Evolutionary conservation across 1,139 yeast genomes (phyloP).

Genomic region (Zygosaccharomyces sapae): DNA sequence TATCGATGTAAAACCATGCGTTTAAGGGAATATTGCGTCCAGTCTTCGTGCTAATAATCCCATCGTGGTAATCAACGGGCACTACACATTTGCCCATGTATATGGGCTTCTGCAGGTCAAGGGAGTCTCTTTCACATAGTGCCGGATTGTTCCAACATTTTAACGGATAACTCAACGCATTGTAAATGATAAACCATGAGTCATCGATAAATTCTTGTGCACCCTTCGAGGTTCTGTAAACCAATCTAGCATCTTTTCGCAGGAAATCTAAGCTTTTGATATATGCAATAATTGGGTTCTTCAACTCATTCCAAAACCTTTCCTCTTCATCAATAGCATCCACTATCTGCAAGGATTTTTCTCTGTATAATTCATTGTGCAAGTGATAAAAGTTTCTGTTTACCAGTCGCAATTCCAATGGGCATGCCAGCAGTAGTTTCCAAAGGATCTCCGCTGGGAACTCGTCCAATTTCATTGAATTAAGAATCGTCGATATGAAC

Average conservation of each 20-base stretch:
- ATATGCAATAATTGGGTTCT: slow-evolving; percentile 4
- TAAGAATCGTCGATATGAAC: neutral
- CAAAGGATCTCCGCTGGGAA: slow-evolving; percentile 13
- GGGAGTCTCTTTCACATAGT: slow-evolving; percentile 6
- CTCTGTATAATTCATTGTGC: slow-evolving; percentile 13
- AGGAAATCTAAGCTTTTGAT: slow-evolving; percentile 14
- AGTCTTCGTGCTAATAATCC: neutral
- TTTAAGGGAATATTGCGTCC: slow-evolving; percentile 8
- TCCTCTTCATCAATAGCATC: neutral
- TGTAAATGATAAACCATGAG: slow-evolving; percentile 25
- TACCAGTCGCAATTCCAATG: slow-evolving; percentile 9
- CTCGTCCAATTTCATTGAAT: slow-evolving; percentile 6
- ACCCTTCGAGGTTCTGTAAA: neutral
- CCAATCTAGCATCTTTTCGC: slow-evolving; percentile 10
- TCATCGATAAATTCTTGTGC: slow-evolving; percentile 18
- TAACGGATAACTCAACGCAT: slow-evolving; percentile 15
- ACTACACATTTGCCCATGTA: slow-evolving; percentile 11
- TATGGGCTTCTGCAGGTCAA: slow-evolving; percentile 13
- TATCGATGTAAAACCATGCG: slow-evolving; percentile 15
- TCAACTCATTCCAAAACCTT: slow-evolving; percentile 10
- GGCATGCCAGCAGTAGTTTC: slow-evolving; percentile 12
- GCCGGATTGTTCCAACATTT: slow-evolving; percentile 12
- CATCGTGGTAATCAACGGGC: slow-evolving; percentile 2
- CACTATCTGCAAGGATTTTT: slow-evolving; percentile 5
- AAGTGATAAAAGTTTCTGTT: slow-evolving; percentile 11